Conservation (phyloP, 257 asterid species). For the Ophiorrhiza pumila region DNA sequence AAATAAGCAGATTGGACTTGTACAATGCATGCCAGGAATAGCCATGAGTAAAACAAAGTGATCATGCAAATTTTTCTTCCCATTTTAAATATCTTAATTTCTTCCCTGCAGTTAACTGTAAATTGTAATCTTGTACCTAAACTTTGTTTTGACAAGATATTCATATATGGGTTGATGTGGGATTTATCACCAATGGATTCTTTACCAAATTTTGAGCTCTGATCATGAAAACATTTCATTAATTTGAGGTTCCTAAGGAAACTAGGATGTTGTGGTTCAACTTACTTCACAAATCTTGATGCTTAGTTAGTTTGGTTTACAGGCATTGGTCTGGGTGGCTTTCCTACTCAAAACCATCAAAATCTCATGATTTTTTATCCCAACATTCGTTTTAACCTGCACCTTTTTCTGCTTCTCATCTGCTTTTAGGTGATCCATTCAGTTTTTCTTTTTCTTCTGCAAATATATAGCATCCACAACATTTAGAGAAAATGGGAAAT, state of each 20-base stretch:
- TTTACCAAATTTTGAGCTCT: neutral
- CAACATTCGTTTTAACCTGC: neutral
- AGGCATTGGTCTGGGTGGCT: neutral
- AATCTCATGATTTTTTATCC: neutral
- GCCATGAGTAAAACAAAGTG: neutral
- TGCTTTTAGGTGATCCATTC: neutral
- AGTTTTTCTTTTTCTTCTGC: neutral
- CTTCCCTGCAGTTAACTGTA: neutral
- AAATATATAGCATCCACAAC: too few species aligned
- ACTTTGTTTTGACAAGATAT: neutral
- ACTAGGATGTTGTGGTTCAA: neutral
- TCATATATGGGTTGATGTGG: neutral
- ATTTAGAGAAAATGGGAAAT: too few species aligned
- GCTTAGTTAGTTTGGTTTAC: constrained; percentile 1
- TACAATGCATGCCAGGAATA: neutral
- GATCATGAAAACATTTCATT: too few species aligned
- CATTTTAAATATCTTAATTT: neutral
- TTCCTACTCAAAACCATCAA: constrained; percentile 2
- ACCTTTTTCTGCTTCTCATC: neutral
- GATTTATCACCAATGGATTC: neutral
- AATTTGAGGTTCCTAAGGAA: neutral
- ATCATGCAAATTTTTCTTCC: neutral
- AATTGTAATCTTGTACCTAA: neutral
- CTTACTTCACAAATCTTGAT: neutral
- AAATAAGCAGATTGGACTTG: neutral